Evolutionary conservation across 257 asterid genomes (phyloP), one percentile per base, ranked within the genome.

Genomic region (Paraleonurus japonicus): DNA sequence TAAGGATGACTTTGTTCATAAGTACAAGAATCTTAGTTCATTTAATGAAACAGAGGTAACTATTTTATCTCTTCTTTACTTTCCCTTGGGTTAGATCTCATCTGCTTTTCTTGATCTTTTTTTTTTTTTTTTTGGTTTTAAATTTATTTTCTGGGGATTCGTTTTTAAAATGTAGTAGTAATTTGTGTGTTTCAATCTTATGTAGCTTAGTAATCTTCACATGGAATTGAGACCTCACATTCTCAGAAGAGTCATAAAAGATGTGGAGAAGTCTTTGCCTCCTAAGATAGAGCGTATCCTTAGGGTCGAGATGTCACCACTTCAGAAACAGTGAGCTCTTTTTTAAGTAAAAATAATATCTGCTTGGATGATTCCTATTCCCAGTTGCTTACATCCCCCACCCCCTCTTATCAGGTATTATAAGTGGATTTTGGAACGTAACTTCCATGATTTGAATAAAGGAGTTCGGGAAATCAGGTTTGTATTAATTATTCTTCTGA

Each of bases 381-480:
- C 32, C 63, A 27, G 32, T 35, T 59, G 30, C 50, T 45, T 48
- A 4, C 3, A 58, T 1, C 22, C 1, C 43, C n/a, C 16, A 16
- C 8, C 65, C 45, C n/a, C 45, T 48, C 57, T 19, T 65, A 16
- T 48, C 69, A 95, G 99, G 97, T 95, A 95, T 79, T 95, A 95
- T 76, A 95, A 92, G 88, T 95, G 99, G 99, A 92, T 95, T 80
- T 78, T 95, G 90, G 99, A 95, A 65, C 95, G 99, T 47, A 95
- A 95, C 81, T 95, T 95, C 85, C 96, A 86, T 1, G 99, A 95
- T 80, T 83, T 95, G 85, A 95, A 95, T 76, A 95, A 95, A 84
- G 99, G 99, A 68, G 99, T 95, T 64, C 97, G 98, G 48, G 96
- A 78, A 95, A 95, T 85, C 99, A 92, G 99, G 98, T 95, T 70